Evolutionary conservation across 306 rosid species (phyloP).

Genomic region (Dryas alaskensis): DNA sequence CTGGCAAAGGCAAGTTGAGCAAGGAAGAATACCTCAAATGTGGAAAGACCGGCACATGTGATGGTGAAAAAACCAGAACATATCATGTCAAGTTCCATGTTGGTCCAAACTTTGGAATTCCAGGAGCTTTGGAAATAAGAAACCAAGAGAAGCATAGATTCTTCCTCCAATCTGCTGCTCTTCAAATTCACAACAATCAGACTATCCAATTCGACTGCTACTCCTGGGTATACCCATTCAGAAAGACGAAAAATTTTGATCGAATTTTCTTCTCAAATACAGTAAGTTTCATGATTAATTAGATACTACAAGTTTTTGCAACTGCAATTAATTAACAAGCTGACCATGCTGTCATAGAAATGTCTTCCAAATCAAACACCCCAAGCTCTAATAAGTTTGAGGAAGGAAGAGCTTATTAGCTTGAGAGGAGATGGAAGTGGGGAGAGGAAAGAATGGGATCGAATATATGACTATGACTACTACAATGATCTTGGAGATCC

Average conservation of each 20-base stretch:
- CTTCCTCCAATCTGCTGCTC: constrained; percentile 45
- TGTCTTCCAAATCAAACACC: constrained; percentile 65
- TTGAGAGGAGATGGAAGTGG: constrained; percentile 54
- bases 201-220: constrained; percentile 53
- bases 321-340: neutral
- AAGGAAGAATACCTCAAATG: constrained; percentile 33
- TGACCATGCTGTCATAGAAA: constrained; percentile 36
- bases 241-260: constrained; percentile 26
- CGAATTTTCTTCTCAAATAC: constrained; percentile 64
- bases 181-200: constrained; percentile 34
- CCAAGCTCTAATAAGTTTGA: constrained; percentile 38
- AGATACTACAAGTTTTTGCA: neutral
- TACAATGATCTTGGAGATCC: constrained; percentile 59
- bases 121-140: constrained; percentile 53
- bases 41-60: constrained; percentile 26
- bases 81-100: constrained; percentile 47
- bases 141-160: constrained; percentile 45
- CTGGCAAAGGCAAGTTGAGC: constrained; percentile 54
- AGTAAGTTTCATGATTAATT: constrained; percentile 31
- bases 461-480: constrained; percentile 57
- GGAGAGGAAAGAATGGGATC: constrained; percentile 67
- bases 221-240: constrained; percentile 65
- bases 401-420: constrained; percentile 51
- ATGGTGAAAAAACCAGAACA: constrained; percentile 35
- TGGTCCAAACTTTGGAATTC: constrained; percentile 52